phyloP scores from a whole-genome alignment of 495 filamentous ascomycete genomes.

The Clavariopsis aquatica region DNA sequence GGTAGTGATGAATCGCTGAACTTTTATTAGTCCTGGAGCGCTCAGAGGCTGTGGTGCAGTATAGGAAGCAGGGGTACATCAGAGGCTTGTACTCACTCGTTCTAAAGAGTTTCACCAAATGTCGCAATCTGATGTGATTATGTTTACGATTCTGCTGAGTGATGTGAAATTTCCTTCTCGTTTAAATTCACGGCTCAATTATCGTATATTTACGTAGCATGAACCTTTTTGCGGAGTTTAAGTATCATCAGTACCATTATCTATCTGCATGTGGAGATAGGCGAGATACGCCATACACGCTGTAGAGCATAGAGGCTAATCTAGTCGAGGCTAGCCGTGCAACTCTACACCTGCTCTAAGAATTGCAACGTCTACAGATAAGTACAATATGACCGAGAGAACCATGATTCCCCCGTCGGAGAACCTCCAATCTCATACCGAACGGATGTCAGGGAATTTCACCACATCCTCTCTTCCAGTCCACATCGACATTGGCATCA shows the following conservation, averaged over 20 bases:
- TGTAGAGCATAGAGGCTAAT: neutral
- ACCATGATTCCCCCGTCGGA: neutral
- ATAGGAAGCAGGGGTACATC: neutral
- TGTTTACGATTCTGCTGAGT: no score
- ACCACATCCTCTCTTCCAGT: neutral
- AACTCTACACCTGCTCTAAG: neutral
- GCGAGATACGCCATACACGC: conserved; percentile 2
- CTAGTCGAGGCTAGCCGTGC: neutral
- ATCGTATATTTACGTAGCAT: neutral
- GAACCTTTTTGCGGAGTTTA: neutral
- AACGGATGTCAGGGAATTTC: no score
- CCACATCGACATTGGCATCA: neutral
- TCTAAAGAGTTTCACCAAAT: no score
- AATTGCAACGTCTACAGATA: no score
- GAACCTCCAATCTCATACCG: neutral
- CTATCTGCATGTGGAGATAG: neutral
- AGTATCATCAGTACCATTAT: neutral
- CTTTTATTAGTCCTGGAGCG: no score
- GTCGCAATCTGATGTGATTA: no score
- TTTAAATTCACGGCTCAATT: neutral
- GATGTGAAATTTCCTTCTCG: no score
- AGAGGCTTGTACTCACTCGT: no score
- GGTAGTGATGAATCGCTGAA: no score
- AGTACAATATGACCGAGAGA: no score
- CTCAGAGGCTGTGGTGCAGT: no score